Evolutionary conservation across 345 rosid species (phyloP), one percentile per base, ranked within the genome.

Genomic region (Capsella bursapastoris): DNA sequence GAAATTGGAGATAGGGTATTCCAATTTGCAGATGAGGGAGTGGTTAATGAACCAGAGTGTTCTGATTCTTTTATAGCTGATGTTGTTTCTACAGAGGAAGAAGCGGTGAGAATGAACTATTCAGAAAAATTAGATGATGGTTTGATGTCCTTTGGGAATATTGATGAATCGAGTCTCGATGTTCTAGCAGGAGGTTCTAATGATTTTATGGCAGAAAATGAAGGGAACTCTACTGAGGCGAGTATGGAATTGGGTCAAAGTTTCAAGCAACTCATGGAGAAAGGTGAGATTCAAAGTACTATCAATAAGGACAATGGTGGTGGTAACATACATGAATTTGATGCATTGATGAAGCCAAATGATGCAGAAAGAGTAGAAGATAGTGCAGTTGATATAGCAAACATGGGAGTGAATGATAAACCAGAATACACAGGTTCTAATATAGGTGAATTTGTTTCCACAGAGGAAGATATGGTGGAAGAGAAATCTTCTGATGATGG

Each of bases 341-440:
- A 51, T 1, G 27, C 45, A 2, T 14, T 60, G 49, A 8, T 67
- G 29, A 61, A 25, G 68, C 62, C 45, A 44, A 14, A 53, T 40
- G 27, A 51, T 48, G 67, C 8, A 14, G 49, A 64, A 64, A 68
- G 74, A 64, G 67, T 55, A 55, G 84, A 65, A 66, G 72, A 71
- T 41, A 18, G 56, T 73, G 50, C 59, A 40, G 65, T 75, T 47
- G 59, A 45, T 68, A 13, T 8, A 12, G 70, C 14, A 70, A 47
- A 49, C 64, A 28, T 40, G 38, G 48, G 35, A 70, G 13, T 45
- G 48, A 16, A 37, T 49, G 50, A 52, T 45, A 62, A 37, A 56
- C 31, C 48, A 53, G 78, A 61, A 6, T 6, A 34, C 31, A 68
- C 61, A 8, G 70, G 22, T 62, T 71, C 55, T 27, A 61, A 1